Percentiles rank a stretch among this genome's conserved stretches.
Conservation (phyloP, 1,139 yeast species). For the Pichia sp. region DNA sequence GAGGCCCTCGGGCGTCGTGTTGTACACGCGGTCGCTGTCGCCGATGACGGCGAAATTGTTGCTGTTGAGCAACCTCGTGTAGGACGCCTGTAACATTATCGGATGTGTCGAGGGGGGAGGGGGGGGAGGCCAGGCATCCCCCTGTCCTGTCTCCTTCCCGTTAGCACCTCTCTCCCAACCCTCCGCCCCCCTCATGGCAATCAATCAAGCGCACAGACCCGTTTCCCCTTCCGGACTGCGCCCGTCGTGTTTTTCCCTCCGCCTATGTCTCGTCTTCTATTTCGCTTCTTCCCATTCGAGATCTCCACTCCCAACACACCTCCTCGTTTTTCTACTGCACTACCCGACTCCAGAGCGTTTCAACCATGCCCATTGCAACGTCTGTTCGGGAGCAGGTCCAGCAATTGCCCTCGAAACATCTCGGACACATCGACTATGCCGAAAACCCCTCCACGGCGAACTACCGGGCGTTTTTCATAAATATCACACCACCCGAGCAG, state of each 20-base stretch:
- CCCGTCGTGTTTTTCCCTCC: too few species aligned
- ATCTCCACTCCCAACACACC: too few species aligned
- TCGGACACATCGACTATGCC: conserved; percentile 60
- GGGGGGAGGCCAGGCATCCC: background rate
- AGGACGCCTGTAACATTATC: conserved; percentile 26
- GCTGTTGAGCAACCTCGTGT: conserved; percentile 26
- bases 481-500: conserved; percentile 36
- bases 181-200: background rate
- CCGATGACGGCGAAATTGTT: conserved; percentile 13
- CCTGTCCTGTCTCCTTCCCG: background rate
- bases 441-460: conserved; percentile 28
- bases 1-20: conserved; percentile 11
- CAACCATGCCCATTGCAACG: background rate
- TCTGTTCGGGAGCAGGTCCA: background rate
- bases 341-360: background rate
- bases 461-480: conserved; percentile 19
- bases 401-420: conserved; percentile 32
- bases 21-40: conserved; percentile 8
- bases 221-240: conserved; percentile 1
- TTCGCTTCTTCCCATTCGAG: too few species aligned
- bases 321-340: too few species aligned
- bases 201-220: background rate
- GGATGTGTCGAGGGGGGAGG: background rate
- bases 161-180: background rate
- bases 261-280: too few species aligned